Conservation (phyloP, 164 flowering plant genomes). For the Aristolochia fimbriata region DNA sequence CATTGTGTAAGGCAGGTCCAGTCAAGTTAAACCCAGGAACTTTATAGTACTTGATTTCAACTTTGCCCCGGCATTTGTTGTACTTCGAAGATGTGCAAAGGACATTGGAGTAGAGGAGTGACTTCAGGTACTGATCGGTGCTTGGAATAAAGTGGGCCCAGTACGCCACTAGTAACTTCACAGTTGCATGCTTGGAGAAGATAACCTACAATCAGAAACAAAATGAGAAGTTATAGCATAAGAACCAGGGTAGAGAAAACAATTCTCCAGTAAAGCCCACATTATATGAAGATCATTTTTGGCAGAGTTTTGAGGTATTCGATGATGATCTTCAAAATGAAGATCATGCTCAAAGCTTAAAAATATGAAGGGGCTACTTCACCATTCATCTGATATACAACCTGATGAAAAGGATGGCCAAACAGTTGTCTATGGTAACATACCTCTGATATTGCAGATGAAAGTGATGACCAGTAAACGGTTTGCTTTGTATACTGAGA, state of each 20-base stretch:
- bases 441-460: slow-evolving; percentile 91
- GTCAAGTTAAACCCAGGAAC: slow-evolving; percentile 82
- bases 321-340: neutral
- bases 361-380: neutral
- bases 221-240: neutral
- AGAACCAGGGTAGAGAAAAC: too few relatives aligned
- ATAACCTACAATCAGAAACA: slow-evolving; percentile 43
- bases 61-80: slow-evolving; percentile 61
- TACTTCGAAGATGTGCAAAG: slow-evolving; percentile 69
- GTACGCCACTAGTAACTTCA: slow-evolving; percentile 70
- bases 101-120: slow-evolving; percentile 70
- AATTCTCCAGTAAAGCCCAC: too few relatives aligned
- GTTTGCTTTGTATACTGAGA: slow-evolving; percentile 49
- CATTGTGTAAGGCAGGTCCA: slow-evolving; percentile 53
- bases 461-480: slow-evolving; percentile 76
- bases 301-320: too few relatives aligned
- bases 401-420: neutral
- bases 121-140: slow-evolving; percentile 73
- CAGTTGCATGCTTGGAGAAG: slow-evolving; percentile 79
- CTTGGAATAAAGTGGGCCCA: slow-evolving; percentile 71
- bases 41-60: slow-evolving; percentile 76
- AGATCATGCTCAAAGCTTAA: neutral
- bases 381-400: neutral
- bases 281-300: too few relatives aligned
- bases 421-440: neutral